phyloP scores from a whole-genome alignment of 495 filamentous ascomycete genomes.

The Podospora pseudocomata region DNA sequence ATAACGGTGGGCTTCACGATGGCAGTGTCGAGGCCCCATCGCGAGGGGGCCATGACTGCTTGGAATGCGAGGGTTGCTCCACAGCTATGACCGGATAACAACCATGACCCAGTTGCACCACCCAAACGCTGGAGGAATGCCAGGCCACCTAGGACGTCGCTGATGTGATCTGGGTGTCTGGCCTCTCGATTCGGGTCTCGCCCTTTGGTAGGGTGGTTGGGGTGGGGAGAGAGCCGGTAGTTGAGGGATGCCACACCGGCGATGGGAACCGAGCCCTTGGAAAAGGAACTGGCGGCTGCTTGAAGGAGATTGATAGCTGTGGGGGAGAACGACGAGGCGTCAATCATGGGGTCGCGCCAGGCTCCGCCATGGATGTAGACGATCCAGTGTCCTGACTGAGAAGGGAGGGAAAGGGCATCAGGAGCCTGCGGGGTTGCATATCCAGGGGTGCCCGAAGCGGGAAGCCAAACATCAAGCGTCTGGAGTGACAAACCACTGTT shows the following conservation, averaged over 20 bases:
- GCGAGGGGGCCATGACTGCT: conserved; percentile 48
- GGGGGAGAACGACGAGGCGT: conserved; percentile 40
- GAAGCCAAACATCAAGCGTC: conserved; percentile 23
- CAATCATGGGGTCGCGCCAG: conserved; percentile 72
- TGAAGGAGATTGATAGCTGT: conserved; percentile 21
- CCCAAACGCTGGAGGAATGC: conserved; percentile 53
- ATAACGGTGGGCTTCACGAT: conserved; percentile 26
- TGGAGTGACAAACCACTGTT: conserved; percentile 10
- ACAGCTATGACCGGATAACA: conserved; percentile 69
- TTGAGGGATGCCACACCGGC: conserved; percentile 68
- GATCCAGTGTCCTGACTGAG: conserved; percentile 16
- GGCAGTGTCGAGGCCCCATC: conserved; percentile 15
- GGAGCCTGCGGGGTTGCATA: background rate
- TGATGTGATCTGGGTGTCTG: conserved; percentile 69
- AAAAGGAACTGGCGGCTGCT: background rate
- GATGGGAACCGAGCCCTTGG: conserved; percentile 34
- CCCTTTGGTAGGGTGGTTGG: conserved; percentile 38
- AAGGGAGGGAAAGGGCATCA: conserved; percentile 10
- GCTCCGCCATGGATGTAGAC: conserved; percentile 87
- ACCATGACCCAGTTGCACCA: conserved; percentile 35
- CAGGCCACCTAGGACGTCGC: conserved; percentile 63
- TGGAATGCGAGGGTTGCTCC: conserved; percentile 75
- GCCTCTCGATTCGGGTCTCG: conserved; percentile 36
- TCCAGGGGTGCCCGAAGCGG: background rate
- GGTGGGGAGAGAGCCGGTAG: conserved; percentile 77